These are phyloP conservation scores for Immersiporthe knoxdaviesiana DNA, from an alignment of 2,329 filamentous ascomycete genomes.

Conservation along the genomic window DNA sequence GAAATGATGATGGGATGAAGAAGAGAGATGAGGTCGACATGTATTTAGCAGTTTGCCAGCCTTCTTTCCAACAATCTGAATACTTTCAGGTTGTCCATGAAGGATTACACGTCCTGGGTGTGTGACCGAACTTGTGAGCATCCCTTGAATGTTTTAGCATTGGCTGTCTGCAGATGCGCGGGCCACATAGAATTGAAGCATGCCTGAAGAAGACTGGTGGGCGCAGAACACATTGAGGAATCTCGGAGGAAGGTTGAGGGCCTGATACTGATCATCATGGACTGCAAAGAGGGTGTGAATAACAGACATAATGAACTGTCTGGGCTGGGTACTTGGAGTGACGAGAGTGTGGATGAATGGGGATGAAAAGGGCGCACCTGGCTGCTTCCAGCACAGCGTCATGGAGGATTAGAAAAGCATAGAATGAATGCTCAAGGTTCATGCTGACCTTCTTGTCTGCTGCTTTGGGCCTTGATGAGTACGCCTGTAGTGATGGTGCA, in stretches of 20 bases:
- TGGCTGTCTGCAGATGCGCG: not conserved
- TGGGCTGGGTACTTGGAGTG: not conserved
- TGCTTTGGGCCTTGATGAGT: too few species aligned
- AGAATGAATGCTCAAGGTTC: too few species aligned
- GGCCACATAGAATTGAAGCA: not conserved
- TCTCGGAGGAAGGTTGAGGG: not conserved
- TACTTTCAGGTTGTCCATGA: too few species aligned
- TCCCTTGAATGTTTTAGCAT: not conserved
- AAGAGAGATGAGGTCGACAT: not conserved
- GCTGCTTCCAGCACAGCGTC: not conserved
- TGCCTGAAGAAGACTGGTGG: not conserved
- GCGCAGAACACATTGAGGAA: not conserved
- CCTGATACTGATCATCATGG: not conserved
- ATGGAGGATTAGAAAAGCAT: too few species aligned
- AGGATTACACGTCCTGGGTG: too few species aligned
- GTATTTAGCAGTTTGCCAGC: not conserved
- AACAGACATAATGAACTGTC: not conserved
- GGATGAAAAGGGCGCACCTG: not conserved
- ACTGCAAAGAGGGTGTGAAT: not conserved
- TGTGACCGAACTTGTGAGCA: not conserved
- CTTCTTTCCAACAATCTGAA: too few species aligned
- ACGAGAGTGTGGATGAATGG: not conserved
- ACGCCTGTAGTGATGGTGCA: too few species aligned
- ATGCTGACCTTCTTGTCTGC: too few species aligned
- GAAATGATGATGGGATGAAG: not conserved